phyloP scores from a whole-genome alignment of 805 yeast genomes.

The Vanderwaltozyma tropicalis region DNA sequence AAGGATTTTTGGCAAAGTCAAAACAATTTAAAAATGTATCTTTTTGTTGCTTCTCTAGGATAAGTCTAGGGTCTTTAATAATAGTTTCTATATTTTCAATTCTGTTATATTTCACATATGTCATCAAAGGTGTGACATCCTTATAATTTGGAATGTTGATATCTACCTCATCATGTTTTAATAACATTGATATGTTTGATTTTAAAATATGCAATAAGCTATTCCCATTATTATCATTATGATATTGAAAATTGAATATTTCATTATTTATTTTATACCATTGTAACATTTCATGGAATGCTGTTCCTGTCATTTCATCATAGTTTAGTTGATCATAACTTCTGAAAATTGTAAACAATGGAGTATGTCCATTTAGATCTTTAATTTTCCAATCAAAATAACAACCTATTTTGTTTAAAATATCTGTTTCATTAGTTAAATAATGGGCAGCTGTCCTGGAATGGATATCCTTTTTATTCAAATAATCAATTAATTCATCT shows the following conservation, averaged over 20 bases:
- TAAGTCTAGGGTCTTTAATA: conserved; percentile 39
- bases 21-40: conserved; percentile 30
- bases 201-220: conserved; percentile 65
- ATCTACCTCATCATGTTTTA: conserved; percentile 32
- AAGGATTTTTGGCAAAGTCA: conserved; percentile 36
- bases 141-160: conserved; percentile 52
- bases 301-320: conserved; percentile 34
- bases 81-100: conserved; percentile 46
- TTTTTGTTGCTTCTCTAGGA: conserved; percentile 19
- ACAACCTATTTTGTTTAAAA: conserved; percentile 45
- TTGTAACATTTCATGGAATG: conserved; percentile 34
- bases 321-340: conserved; percentile 73
- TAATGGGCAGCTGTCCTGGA: conserved; percentile 67
- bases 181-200: conserved; percentile 35
- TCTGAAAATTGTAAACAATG: conserved; percentile 66
- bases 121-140: conserved; percentile 59
- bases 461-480: conserved; percentile 40
- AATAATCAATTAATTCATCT: conserved; percentile 39
- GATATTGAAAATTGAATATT: conserved; percentile 43
- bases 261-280: conserved; percentile 32
- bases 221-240: conserved; percentile 64
- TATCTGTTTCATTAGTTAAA: conserved; percentile 43
- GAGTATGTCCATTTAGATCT: conserved; percentile 65
- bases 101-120: conserved; percentile 60
- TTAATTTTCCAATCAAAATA: conserved; percentile 57